Evolutionary conservation across 2,329 filamentous ascomycete species (phyloP), one percentile per base, ranked within the genome.

Genomic region (Lomentospora prolificans): DNA sequence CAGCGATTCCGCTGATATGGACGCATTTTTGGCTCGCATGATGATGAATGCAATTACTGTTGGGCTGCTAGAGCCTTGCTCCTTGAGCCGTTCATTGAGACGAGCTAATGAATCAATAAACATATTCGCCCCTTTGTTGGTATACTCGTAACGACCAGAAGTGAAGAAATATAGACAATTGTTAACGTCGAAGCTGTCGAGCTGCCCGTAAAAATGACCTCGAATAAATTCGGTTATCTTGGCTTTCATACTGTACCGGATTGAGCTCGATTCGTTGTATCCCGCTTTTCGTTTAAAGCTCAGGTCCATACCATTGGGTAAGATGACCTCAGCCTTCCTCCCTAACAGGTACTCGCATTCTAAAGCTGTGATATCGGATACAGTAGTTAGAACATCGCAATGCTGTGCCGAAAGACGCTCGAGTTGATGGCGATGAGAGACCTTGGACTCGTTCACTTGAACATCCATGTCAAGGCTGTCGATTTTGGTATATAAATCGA

Each of bases 101-200:
- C 94, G 88, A 27, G 94, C 94, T 60, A 99, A 76, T 3, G 91
- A 94, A 72, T 99, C 94, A 63, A 99, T 95, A 71, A 97, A 99
- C 94, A 99, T 97, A 71, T 99, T 94, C 8, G 96, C 92, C 66
- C 94, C 94, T 74, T 99, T 99, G 68, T 99, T 99, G 61, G 94
- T 80, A 79, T 92, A 99, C 71, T 99, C 94, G 67, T 99, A 99
- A 60, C 94, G 87, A 58, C 94, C 94, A 5, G 94, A 88, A 3
- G 91, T 99, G 77, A 99, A 99, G 73, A 97, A 87, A 73, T 96
- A 99, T 33, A 99, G 81, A 0, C 94, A 99, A 71, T 97, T 96
- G 58, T 97, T 91, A 12, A 90, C 85, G 59, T 96, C 90, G 62
- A 97, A 97, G 10, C 17, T n/a, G 67, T 99, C 91, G 69, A 96